A percentile compares a stretch with the other conserved stretches of the same genome.
Conservation (phyloP, 2,329 filamentous ascomycete genomes). For the Fusarium sp. region DNA sequence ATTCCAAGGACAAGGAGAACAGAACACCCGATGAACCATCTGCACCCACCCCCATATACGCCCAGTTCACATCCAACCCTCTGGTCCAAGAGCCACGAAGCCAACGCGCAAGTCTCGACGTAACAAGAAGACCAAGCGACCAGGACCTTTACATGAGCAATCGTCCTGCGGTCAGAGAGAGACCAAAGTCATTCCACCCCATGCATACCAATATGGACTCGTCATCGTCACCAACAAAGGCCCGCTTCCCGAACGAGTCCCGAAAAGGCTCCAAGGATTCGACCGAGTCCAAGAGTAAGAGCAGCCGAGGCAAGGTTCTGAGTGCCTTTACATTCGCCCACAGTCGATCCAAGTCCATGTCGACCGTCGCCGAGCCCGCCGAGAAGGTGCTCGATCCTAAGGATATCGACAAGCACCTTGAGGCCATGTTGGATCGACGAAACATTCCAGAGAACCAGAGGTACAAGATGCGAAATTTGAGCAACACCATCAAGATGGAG, state of each 20-base stretch:
- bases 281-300: slow-evolving; percentile 47
- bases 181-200: slow-evolving; percentile 61
- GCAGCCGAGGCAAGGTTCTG: slow-evolving; percentile 52
- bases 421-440: slow-evolving; percentile 77
- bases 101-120: slow-evolving; percentile 41
- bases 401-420: slow-evolving; percentile 64
- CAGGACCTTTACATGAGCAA: slow-evolving; percentile 31
- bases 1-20: slow-evolving; percentile 81
- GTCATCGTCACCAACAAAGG: slow-evolving; percentile 36
- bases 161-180: slow-evolving; percentile 49
- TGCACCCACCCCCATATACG: slow-evolving; percentile 75
- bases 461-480: slow-evolving; percentile 91
- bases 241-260: slow-evolving; percentile 34
- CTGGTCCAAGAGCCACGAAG: slow-evolving; percentile 34
- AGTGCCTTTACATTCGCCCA: slow-evolving; percentile 51
- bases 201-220: slow-evolving; percentile 36
- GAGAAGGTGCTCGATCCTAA: slow-evolving; percentile 63
- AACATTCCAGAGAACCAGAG: slow-evolving; percentile 95
- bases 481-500: slow-evolving; percentile 90
- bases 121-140: slow-evolving; percentile 32
- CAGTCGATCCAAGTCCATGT: slow-evolving; percentile 49
- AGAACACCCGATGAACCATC: slow-evolving; percentile 60
- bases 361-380: slow-evolving; percentile 46
- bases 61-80: slow-evolving; percentile 66
- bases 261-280: slow-evolving; percentile 44